A percentile compares a stretch with the other conserved stretches of the same genome.
These are phyloP conservation scores for Leucocoprinus sp. DNA, from an alignment of 768 basidiomycete species.

Conservation along the genomic window DNA sequence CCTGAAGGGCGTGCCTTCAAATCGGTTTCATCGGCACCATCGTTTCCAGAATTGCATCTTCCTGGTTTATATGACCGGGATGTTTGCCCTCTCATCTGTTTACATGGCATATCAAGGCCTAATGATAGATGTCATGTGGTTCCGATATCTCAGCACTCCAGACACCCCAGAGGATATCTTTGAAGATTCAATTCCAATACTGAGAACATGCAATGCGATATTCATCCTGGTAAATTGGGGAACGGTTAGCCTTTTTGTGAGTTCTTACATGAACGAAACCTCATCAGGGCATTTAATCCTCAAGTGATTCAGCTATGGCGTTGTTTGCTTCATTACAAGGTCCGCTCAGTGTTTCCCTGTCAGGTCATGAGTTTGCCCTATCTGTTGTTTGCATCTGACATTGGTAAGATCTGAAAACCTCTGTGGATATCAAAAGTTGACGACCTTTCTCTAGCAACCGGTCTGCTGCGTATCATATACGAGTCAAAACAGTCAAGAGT, in stretches of 20 bases:
- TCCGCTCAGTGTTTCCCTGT: constrained; percentile 1
- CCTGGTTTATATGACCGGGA: neutral
- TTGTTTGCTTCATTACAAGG: constrained; percentile 6
- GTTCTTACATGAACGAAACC: no score
- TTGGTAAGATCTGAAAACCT: neutral
- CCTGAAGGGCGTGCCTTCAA: neutral
- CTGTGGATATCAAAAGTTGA: neutral
- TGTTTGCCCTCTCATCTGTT: constrained; percentile 3
- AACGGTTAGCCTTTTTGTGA: constrained; percentile 4
- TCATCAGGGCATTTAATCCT: no score
- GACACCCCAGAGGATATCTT: neutral
- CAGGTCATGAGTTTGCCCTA: constrained; percentile 6
- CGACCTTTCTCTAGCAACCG: neutral
- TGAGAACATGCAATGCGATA: neutral
- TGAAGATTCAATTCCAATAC: neutral
- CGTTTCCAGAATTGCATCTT: constrained; percentile 5
- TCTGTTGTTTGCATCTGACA: neutral
- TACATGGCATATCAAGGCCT: constrained; percentile 7
- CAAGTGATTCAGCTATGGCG: constrained; percentile 2
- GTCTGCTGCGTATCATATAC: neutral
- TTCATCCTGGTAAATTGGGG: constrained; percentile 3
- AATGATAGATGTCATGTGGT: neutral
- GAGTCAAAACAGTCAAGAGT: neutral
- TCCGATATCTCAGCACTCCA: neutral
- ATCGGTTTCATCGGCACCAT: constrained; percentile 7